Percentiles rank a stretch among this genome's conserved stretches.
These are phyloP conservation scores for Trichosporon faecale DNA, from an alignment of 1,284 basidiomycete genomes.

Conservation along the genomic window DNA sequence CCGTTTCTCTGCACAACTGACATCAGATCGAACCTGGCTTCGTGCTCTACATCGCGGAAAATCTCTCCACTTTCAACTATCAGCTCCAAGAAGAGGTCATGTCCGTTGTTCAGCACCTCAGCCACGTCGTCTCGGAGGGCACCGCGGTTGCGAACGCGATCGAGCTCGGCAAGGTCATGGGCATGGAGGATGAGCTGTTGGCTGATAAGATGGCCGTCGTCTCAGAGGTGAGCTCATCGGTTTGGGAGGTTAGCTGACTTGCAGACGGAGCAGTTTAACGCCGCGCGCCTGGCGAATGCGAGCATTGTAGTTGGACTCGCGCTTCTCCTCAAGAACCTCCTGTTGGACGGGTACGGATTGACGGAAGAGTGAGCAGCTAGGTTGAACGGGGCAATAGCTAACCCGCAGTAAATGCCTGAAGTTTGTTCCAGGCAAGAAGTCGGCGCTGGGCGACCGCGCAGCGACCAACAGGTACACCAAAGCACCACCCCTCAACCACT, in stretches of 20 bases:
- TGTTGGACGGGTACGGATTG: constrained; percentile 74
- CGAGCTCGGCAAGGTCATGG: constrained; percentile 28
- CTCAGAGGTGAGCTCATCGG: constrained; percentile 23
- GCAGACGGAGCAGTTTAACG: constrained; percentile 30
- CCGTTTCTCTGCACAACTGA: constrained; percentile 15
- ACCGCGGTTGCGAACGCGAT: constrained; percentile 65
- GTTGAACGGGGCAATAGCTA: neutral
- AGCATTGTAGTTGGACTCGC: constrained; percentile 74
- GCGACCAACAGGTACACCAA: constrained; percentile 54
- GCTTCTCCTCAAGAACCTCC: constrained; percentile 75
- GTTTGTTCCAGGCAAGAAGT: constrained; percentile 80
- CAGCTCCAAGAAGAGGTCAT: constrained; percentile 91
- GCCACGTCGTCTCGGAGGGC: constrained; percentile 74
- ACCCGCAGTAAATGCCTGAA: constrained; percentile 55
- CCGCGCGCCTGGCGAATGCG: constrained; percentile 45
- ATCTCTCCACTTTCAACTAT: constrained; percentile 86
- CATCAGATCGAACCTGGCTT: constrained; percentile 73
- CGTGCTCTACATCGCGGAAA: constrained; percentile 87
- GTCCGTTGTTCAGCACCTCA: constrained; percentile 76
- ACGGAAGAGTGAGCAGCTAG: constrained; percentile 70
- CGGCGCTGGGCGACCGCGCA: constrained; percentile 74
- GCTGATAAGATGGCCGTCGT: constrained; percentile 30
- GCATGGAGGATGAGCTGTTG: constrained; percentile 43
- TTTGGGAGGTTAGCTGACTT: neutral
- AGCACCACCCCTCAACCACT: constrained; percentile 29